phyloP scores from a whole-genome alignment of 306 rosid genomes.

The Vicia faba region DNA sequence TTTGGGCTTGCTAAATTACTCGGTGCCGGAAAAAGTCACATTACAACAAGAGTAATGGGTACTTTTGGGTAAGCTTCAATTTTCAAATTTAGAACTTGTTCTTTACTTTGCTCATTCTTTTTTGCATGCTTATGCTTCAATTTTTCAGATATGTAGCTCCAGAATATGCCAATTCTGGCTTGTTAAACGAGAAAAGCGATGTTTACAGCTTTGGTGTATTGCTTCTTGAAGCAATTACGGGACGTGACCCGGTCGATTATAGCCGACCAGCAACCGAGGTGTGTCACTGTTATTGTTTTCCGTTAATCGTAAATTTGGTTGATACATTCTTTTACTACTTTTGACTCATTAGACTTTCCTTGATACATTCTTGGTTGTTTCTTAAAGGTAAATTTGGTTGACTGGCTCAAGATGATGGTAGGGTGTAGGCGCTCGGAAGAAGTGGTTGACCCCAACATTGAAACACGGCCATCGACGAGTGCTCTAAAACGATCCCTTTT shows the following conservation, averaged over 20 bases:
- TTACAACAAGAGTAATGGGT: constrained; percentile 93
- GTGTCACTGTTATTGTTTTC: constrained; percentile 12
- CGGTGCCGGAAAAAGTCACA: constrained; percentile 68
- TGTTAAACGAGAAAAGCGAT: constrained; percentile 83
- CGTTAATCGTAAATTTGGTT: constrained; percentile 50
- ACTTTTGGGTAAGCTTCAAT: constrained; percentile 75
- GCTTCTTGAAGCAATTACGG: constrained; percentile 78
- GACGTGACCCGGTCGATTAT: constrained; percentile 85
- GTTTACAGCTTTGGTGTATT: constrained; percentile 79
- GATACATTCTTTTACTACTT: no score
- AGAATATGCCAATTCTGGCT: constrained; percentile 90
- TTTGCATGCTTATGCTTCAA: constrained; percentile 9
- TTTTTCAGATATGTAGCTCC: constrained; percentile 83
- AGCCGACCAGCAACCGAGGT: constrained; percentile 75
- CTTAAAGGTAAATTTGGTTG: constrained; percentile 63
- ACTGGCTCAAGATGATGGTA: constrained; percentile 70
- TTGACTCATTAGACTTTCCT: no score
- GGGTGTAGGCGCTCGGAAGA: constrained; percentile 82
- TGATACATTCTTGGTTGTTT: constrained; percentile 24
- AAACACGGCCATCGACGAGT: constrained; percentile 72
- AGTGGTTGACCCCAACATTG: constrained; percentile 80
- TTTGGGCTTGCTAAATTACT: constrained; percentile 43
- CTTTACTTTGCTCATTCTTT: constrained; percentile 2
- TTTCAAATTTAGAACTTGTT: constrained; percentile 20
- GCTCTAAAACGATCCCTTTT: constrained; percentile 75